These are phyloP conservation scores for Leucosporidium yakuticum DNA, from an alignment of 768 basidiomycete genomes.

Conservation along the genomic window DNA sequence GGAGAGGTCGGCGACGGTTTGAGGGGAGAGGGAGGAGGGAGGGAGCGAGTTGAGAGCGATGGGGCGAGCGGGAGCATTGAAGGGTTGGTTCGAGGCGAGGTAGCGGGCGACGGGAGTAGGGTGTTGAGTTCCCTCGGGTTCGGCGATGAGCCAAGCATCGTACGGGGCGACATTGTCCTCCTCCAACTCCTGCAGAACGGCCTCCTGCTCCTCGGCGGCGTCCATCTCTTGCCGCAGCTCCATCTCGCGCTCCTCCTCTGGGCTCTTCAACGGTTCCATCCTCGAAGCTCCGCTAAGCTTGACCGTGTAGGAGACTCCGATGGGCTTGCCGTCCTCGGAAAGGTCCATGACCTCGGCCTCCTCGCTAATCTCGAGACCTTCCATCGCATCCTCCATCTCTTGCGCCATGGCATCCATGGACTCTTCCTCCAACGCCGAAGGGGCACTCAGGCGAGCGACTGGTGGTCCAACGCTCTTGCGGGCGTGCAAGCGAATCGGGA, in stretches of 20 bases:
- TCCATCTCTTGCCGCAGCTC: conserved; percentile 13
- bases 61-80: conserved; percentile 6
- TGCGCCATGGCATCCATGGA: neutral
- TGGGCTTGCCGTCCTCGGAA: conserved; percentile 20
- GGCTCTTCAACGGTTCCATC: conserved; percentile 23
- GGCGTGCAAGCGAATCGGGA: conserved; percentile 17
- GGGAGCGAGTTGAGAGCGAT: neutral
- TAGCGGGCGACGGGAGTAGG: conserved; percentile 22
- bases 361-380: neutral
- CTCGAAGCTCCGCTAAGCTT: conserved; percentile 15
- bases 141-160: conserved; percentile 32
- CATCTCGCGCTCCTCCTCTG: conserved; percentile 13
- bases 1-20: conserved; percentile 12
- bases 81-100: conserved; percentile 27
- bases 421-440: neutral
- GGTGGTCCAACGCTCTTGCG: conserved; percentile 16
- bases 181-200: conserved; percentile 21
- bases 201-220: conserved; percentile 17
- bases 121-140: conserved; percentile 7
- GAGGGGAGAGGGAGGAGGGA: neutral
- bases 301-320: conserved; percentile 23
- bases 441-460: neutral
- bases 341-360: conserved; percentile 24
- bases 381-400: conserved; percentile 1
- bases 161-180: conserved; percentile 24